Conservation (phyloP, 2,329 filamentous ascomycete genomes). For the Scopulariopsis brevicaulis region DNA sequence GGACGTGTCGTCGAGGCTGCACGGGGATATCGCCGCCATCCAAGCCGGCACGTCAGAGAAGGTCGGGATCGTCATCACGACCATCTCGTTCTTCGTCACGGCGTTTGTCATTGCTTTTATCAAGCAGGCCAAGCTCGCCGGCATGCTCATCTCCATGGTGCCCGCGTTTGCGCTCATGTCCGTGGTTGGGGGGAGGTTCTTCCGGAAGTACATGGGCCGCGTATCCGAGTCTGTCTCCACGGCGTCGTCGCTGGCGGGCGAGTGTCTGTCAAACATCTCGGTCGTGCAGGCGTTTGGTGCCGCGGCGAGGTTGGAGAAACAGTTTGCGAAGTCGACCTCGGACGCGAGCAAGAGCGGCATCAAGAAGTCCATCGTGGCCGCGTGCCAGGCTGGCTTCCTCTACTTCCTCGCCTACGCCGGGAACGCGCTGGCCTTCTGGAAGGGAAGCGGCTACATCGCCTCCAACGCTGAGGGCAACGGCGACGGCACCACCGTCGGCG, state of each 20-base stretch:
- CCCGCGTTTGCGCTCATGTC: slow-evolving; percentile 45
- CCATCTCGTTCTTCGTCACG: slow-evolving; percentile 47
- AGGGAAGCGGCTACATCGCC: slow-evolving; percentile 44
- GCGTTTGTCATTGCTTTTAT: slow-evolving; percentile 51
- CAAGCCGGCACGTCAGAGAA: slow-evolving; percentile 52
- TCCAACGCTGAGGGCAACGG: slow-evolving; percentile 21
- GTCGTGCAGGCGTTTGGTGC: slow-evolving; percentile 46
- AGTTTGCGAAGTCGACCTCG: slow-evolving; percentile 29
- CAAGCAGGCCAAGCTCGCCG: slow-evolving; percentile 43
- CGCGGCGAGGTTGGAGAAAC: slow-evolving; percentile 35
- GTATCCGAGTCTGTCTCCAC: slow-evolving; percentile 33
- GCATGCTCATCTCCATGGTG: slow-evolving; percentile 42
- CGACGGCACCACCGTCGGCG: slow-evolving; percentile 25
- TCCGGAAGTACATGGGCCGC: slow-evolving; percentile 30
- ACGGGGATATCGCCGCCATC: slow-evolving; percentile 6
- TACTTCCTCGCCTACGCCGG: slow-evolving; percentile 60
- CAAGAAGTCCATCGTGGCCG: slow-evolving; percentile 32
- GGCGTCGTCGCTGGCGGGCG: slow-evolving; percentile 42
- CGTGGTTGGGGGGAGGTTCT: slow-evolving; percentile 35
- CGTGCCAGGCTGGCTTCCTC: slow-evolving; percentile 45
- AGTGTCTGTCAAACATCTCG: slow-evolving; percentile 38
- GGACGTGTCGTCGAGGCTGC: slow-evolving; percentile 24
- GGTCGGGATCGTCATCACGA: slow-evolving; percentile 45
- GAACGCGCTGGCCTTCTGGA: slow-evolving; percentile 58
- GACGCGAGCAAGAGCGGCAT: slow-evolving; percentile 33